A percentile compares a stretch with the other conserved stretches of the same genome.
Evolutionary conservation across 2,329 filamentous ascomycete species (phyloP).

Genomic region (Diaporthe ampelina): DNA sequence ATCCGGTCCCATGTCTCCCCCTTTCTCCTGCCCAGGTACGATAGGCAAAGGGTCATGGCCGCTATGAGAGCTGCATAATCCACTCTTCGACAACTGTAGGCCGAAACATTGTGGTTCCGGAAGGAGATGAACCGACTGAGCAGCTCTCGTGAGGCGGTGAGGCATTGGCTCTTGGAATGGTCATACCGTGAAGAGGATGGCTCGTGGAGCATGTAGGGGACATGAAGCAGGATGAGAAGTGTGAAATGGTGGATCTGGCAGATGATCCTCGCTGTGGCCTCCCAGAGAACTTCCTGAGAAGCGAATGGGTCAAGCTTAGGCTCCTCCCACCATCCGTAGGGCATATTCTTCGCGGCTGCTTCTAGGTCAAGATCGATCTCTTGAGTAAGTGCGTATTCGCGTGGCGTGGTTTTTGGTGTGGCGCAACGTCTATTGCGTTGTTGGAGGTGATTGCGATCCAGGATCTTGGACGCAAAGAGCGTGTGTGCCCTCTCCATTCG

Average conservation of each 20-base stretch:
- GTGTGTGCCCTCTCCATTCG: conserved; percentile 61
- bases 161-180: conserved; percentile 63
- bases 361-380: conserved; percentile 64
- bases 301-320: conserved; percentile 47
- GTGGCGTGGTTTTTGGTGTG: conserved; percentile 47
- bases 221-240: conserved; percentile 65
- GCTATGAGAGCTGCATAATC: conserved; percentile 68
- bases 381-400: conserved; percentile 57
- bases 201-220: conserved; percentile 66
- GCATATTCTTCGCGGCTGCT: conserved; percentile 56
- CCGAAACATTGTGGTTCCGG: conserved; percentile 54
- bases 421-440: conserved; percentile 34
- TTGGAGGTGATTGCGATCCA: conserved; percentile 59
- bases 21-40: conserved; percentile 58
- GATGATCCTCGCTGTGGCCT: conserved; percentile 55
- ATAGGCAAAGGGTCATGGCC: conserved; percentile 64
- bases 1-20: conserved; percentile 39
- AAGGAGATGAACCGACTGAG: conserved; percentile 64
- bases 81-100: conserved; percentile 61
- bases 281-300: conserved; percentile 44
- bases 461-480: conserved; percentile 58
- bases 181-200: conserved; percentile 56
- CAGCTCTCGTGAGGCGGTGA: conserved; percentile 65
- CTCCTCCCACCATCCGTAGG: conserved; percentile 63
- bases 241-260: conserved; percentile 66